phyloP scores from a whole-genome alignment of 495 filamentous ascomycete genomes.

The Trichoderma erinaceum region DNA sequence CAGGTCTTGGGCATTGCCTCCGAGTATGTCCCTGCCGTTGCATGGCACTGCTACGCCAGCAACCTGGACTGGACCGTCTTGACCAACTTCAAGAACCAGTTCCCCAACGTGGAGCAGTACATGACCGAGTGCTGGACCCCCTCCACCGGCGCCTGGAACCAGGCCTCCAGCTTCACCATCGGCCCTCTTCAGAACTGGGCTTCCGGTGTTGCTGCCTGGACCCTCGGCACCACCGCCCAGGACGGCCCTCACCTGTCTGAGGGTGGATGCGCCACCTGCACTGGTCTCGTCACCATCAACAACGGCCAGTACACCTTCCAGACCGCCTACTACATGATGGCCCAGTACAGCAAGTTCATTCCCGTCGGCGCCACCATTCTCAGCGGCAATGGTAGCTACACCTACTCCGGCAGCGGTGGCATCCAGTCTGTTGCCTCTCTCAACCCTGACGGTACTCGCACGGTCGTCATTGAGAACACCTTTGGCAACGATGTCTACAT shows the following conservation, averaged over 20 bases:
- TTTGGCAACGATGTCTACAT: slow-evolving; percentile 46
- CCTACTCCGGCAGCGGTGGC: slow-evolving; percentile 36
- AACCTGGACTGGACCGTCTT: slow-evolving; percentile 46
- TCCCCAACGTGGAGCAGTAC: slow-evolving; percentile 43
- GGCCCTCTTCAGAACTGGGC: slow-evolving; percentile 54
- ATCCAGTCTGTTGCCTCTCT: slow-evolving; percentile 45
- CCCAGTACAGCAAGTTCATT: slow-evolving; percentile 54
- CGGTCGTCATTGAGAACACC: slow-evolving; percentile 49
- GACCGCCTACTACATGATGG: slow-evolving; percentile 51
- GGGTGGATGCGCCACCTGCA: slow-evolving; percentile 42
- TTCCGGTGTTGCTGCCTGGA: slow-evolving; percentile 48
- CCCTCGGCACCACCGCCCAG: slow-evolving; percentile 43
- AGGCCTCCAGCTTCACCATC: slow-evolving; percentile 47
- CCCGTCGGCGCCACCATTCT: slow-evolving; percentile 44
- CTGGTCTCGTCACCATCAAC: slow-evolving; percentile 45
- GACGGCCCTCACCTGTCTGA: slow-evolving; percentile 49
- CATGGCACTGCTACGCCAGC: slow-evolving; percentile 53
- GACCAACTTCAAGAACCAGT: slow-evolving; percentile 40
- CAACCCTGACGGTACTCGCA: slow-evolving; percentile 47
- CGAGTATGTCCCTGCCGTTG: slow-evolving; percentile 41
- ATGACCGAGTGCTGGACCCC: slow-evolving; percentile 57
- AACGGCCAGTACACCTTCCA: slow-evolving; percentile 38
- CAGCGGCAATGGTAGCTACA: slow-evolving; percentile 42
- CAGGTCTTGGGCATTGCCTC: slow-evolving; percentile 40
- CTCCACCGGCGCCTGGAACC: slow-evolving; percentile 39